Evolutionary conservation across 305 asterid species (phyloP).

Genomic region (Petunia hybrid): DNA sequence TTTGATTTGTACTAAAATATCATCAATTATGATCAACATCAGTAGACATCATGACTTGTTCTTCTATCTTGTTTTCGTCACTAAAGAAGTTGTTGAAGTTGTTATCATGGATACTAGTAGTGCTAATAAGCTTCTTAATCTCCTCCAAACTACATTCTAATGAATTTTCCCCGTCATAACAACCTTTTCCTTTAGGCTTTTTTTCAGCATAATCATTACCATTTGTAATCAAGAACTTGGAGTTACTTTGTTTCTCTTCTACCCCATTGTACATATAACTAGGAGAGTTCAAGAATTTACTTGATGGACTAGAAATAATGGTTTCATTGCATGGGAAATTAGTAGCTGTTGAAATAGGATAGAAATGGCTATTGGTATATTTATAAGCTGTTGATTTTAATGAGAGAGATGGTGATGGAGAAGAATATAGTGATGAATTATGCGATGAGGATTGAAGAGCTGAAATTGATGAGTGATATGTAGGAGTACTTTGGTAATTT

Average conservation of each 20-base stretch:
- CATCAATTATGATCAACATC: too few species aligned
- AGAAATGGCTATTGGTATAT: too few species aligned
- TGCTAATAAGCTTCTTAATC: too few species aligned
- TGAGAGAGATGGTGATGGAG: not conserved
- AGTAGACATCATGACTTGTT: too few species aligned
- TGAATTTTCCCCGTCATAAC: too few species aligned
- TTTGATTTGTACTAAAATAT: too few species aligned
- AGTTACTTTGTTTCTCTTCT: not conserved
- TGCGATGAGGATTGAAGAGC: not conserved
- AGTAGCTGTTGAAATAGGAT: too few species aligned
- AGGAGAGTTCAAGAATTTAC: not conserved
- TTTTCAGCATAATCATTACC: not conserved
- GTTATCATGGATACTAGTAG: too few species aligned
- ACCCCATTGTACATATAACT: not conserved
- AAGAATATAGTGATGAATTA: not conserved
- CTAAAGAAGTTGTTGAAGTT: not conserved
- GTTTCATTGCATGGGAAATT: not conserved
- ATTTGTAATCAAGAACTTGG: not conserved
- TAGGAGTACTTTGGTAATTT: not conserved
- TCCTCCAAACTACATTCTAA: too few species aligned
- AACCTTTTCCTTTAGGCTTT: not conserved
- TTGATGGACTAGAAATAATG: not conserved
- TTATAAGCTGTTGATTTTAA: not conserved
- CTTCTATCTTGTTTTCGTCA: too few species aligned
- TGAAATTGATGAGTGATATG: not conserved